These are phyloP conservation scores for Periconia sp. DNA, from an alignment of 2,329 filamentous ascomycete genomes.

Conservation along the genomic window DNA sequence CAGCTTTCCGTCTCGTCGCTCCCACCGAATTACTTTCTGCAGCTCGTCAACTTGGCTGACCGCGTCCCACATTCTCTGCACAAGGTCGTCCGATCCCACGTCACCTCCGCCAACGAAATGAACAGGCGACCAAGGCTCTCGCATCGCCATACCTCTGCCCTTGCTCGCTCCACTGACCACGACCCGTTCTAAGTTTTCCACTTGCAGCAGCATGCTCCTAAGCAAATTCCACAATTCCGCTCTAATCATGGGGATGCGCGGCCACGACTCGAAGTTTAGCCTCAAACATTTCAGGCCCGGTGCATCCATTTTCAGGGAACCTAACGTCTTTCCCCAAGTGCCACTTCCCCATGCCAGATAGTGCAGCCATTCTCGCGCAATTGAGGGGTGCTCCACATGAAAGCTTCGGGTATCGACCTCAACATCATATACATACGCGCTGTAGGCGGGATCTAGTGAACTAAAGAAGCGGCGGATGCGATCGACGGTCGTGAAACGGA, in stretches of 20 bases:
- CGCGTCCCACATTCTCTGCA: constrained; percentile 39
- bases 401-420: constrained; percentile 45
- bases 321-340: constrained; percentile 21
- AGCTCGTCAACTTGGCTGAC: constrained; percentile 21
- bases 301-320: constrained; percentile 33
- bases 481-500: constrained; percentile 44
- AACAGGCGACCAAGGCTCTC: constrained; percentile 42
- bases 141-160: constrained; percentile 36
- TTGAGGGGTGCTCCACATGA: constrained; percentile 25
- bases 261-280: constrained; percentile 45
- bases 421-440: constrained; percentile 35
- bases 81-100: constrained; percentile 40
- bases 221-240: constrained; percentile 41
- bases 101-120: constrained; percentile 46
- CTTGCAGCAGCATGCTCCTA: constrained; percentile 30
- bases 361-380: constrained; percentile 43
- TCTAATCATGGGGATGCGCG: constrained; percentile 33
- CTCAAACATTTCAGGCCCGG: constrained; percentile 40
- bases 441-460: constrained; percentile 23
- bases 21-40: constrained; percentile 40
- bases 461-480: constrained; percentile 37
- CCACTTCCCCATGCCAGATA: constrained; percentile 37
- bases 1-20: constrained; percentile 30
- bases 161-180: constrained; percentile 41
- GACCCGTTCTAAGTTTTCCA: constrained; percentile 39